Base-by-base conservation (phyloP, 148 eudicot species). In the Rhododendron mucronatum region DNA sequence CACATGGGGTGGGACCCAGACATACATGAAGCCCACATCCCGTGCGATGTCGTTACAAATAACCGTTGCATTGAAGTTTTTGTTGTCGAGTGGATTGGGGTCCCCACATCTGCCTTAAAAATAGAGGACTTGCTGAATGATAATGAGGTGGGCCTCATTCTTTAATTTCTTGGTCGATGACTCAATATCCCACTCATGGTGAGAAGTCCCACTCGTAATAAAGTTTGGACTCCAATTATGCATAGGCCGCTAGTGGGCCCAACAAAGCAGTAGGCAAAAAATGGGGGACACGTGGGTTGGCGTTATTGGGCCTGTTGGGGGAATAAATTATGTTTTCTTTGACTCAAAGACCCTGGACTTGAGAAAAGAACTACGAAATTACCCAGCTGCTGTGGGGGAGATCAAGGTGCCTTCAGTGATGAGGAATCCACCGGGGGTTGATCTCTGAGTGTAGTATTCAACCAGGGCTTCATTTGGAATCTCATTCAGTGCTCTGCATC, bases 361-460 rank as follows among this genome's bases (percentile, higher is more conserved):
- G 48, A 10, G 39, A 5, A 7, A 8, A 74, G 65, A 86, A 78
- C 53, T 37, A 83, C 50, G 83, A 33, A 85, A 61, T 67, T 96
- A 96, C 97, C 98, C 98, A n/a, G 90, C 90, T 13, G 96, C 91
- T 2, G 89, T 76, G 74, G 96, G 93, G 35, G 98, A 96, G 88
- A 94, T 89, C 84, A 91, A 89, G 23, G 97, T 92, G 81, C 94
- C 97, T 86, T 96, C 97, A 1, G 94, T 81, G 81, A 96, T 92
- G 89, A 96, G 92, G 85, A 94, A 91, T 12, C 95, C 96, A 35
- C 93, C 96, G 1, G 78, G 6, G 57, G 97, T 92, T 12, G 97
- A 88, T 23, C 97, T 89, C 82, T 96, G 98, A 13, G 90, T 80
- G 91, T 94, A 96, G 81, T 96, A 94, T 63, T 92, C 87, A 51